phyloP scores from a whole-genome alignment of 208 protist species.

The Novymonas esmeraldas region DNA sequence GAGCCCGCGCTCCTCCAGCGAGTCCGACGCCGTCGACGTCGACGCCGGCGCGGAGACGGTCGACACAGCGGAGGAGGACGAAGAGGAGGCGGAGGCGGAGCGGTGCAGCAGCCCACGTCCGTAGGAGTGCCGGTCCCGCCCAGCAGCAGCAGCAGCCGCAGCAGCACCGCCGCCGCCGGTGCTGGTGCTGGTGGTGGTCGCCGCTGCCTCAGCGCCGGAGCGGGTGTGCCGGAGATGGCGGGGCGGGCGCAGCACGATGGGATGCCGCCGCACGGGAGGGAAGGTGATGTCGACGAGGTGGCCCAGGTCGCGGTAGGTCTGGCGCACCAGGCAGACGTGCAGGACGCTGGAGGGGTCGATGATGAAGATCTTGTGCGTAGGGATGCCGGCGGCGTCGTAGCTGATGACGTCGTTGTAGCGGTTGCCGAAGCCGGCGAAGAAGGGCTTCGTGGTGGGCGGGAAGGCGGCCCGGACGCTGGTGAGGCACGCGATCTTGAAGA shows the following conservation, averaged over 20 bases:
- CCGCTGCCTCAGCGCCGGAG: background rate
- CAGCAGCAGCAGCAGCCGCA: background rate
- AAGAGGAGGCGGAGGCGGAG: constrained; percentile 18
- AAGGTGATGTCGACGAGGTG: constrained; percentile 87
- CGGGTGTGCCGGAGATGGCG: constrained; percentile 9
- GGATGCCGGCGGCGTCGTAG: constrained; percentile 83
- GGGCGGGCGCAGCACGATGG: constrained; percentile 18
- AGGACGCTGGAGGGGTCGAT: constrained; percentile 84
- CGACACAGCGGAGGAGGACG: constrained; percentile 5
- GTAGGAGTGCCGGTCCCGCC: constrained; percentile 15
- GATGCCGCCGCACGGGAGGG: constrained; percentile 45
- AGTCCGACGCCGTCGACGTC: constrained; percentile 1
- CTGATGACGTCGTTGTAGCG: constrained; percentile 88
- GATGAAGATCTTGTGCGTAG: constrained; percentile 86
- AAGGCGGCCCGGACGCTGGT: constrained; percentile 76
- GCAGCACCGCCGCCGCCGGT: background rate
- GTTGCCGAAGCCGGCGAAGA: constrained; percentile 94
- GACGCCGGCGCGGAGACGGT: background rate
- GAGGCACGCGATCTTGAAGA: constrained; percentile 93
- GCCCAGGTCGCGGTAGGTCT: constrained; percentile 79
- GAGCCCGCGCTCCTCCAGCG: background rate
- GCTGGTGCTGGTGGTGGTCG: background rate
- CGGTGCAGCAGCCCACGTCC: constrained; percentile 20
- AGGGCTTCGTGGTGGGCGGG: constrained; percentile 64
- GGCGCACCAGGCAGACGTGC: constrained; percentile 72